Evolutionary conservation across 2,329 filamentous ascomycete species (phyloP), one percentile per base, ranked within the genome.

Genomic region (Shiraia bambusicola): DNA sequence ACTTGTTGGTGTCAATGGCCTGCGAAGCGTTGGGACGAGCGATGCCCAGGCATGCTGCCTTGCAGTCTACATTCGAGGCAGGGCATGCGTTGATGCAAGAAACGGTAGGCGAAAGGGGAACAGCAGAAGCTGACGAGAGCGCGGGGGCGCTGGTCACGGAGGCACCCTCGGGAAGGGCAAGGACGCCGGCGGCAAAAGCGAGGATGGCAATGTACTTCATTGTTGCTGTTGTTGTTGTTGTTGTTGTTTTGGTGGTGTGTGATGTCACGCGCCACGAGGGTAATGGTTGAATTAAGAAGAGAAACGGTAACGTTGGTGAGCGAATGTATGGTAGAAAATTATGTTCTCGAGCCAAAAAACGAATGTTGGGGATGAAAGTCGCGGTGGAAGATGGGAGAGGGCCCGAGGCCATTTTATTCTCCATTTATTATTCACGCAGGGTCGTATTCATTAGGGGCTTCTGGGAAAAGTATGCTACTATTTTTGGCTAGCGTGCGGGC

Each of bases 1-100:
- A 81, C 34, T 70, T 63, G 57, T 69, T 77, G 59, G 76, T 79
- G 43, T 72, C 69, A 54, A 76, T 72, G 54, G 69, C 74, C 62
- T 76, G 70, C 34, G 59, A 57, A n/a, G 71, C 67, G 59, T 72
- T 73, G 48, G 77, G 77, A 60, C 74, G 77, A 24, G 78, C 77
- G 28, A 74, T 72, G 27, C 72, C 67, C 51, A 74, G 67, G 66
- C 78, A 81, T 11, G 63, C 57, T 27, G 78, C 77, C 49, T 70
- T 62, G 67, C 78, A 81, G 64, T 72, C 76, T 38, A 75, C 65
- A 54, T 80, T 76, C 29, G 49, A 65, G 14, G 58, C 40, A 26
- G 51, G 45, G 56, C 77, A 78, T 69, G 44, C 13, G 32, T 42
- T 26, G n/a, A 63, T 50, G 52, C 69, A 71, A 55, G 59, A 63